Evolutionary conservation across 495 filamentous ascomycete genomes (phyloP), one percentile per base, ranked within the genome.

Genomic region (Ramalina intermedia): DNA sequence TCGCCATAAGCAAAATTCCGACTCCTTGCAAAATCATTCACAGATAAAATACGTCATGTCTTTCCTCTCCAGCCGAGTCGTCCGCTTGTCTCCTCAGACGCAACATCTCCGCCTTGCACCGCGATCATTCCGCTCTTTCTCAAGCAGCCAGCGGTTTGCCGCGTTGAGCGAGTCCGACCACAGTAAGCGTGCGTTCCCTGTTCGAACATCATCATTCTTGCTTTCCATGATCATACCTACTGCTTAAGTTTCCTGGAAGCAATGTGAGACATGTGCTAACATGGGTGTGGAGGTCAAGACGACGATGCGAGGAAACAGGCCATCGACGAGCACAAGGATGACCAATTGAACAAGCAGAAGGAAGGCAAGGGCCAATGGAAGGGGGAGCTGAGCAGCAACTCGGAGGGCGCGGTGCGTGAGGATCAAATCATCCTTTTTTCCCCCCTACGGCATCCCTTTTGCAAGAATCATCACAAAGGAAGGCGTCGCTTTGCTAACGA

Each of bases 301-400:
- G 63, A 65, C 33, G 69, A 70, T 0, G 50, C 70, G 23, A 59
- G 72, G 6, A 47, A 61, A 40, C 43, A 57, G 2, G 60, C 75
- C 55, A 75, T 78, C 50, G 85, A 90, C 56, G 59, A 70, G 42
- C 72, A 89, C 56, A 94, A 93, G 69, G 65, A 85, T 41, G 77
- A 86, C 43, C 72, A 75, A 35, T 52, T 94, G 47, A 64, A 71
- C 58, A 80, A 80, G 67, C 72, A 78, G 46, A 84, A 84, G 66
- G 67, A 77, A 12, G 88, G 88, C 18, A 79, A 82, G 63, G 84
- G 70, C 12, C 74, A 87, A 55, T 94, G 88, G 88, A 84, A 84
- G 63, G 68, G 79, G 17, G 81, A 85, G 59, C 64, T 95, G 47
- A 84, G 85, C 5, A 84, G 78, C 50, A 75, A 85, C 60, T 86